Evolutionary conservation across 352 stramenopile species (phyloP).

Genomic region (Pelagophyceae sp.): DNA sequence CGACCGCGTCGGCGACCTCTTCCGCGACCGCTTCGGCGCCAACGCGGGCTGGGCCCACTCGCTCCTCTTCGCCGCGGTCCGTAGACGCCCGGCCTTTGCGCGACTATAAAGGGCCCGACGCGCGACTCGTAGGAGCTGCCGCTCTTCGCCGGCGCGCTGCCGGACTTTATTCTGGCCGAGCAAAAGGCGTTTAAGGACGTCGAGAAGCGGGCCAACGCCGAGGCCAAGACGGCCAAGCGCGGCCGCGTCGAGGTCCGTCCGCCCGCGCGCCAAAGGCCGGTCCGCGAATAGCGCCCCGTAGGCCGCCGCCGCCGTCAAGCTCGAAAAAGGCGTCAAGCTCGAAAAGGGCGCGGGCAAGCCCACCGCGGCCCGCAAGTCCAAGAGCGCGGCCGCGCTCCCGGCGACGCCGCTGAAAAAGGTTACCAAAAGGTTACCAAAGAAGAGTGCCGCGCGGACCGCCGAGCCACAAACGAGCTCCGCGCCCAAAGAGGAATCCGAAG

Average conservation of each 20-base stretch:
- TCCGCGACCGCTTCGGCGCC: slow-evolving; percentile 71
- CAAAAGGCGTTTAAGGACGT: slow-evolving; percentile 43
- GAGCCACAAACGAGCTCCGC: no score
- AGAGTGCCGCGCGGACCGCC: no score
- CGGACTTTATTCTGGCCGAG: slow-evolving; percentile 44
- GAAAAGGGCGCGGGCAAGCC: no score
- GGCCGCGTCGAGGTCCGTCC: neutral
- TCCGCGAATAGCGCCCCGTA: no score
- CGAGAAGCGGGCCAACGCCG: slow-evolving; percentile 16
- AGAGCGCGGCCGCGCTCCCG: no score
- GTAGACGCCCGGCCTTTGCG: slow-evolving; percentile 44
- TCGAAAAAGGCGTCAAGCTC: no score
- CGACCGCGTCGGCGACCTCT: slow-evolving; percentile 75
- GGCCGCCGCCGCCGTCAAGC: no score
- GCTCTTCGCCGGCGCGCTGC: slow-evolving; percentile 50
- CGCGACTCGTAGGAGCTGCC: slow-evolving; percentile 72
- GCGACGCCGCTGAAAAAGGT: no score
- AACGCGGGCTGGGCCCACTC: slow-evolving; percentile 83
- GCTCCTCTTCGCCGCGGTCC: slow-evolving; percentile 66
- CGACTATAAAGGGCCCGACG: slow-evolving; percentile 51
- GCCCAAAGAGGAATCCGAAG: no score
- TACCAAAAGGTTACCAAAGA: no score
- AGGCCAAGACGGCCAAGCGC: neutral
- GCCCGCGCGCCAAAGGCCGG: no score
- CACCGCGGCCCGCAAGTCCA: no score